Evolutionary conservation across 129 eudicot species (phyloP), one percentile per base, ranked within the genome.

Genomic region (Tagetes erecta): DNA sequence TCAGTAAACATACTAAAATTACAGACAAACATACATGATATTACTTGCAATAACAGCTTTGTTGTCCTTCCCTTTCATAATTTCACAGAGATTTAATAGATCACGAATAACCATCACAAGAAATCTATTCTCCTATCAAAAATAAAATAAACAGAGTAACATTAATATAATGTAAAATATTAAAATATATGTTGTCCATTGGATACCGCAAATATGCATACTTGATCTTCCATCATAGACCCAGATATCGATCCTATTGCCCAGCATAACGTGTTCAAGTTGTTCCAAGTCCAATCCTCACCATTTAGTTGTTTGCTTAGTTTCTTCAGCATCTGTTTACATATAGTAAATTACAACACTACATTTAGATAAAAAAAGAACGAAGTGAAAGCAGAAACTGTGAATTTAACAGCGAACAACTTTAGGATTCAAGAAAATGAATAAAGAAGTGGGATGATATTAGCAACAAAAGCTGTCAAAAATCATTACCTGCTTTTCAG

Each of bases 241-340:
- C 99, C 99, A 44, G 99, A 95, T 84, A 95, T 91, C 20, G 99
- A 95, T 64, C 99, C 99, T 36, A 95, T 95, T 31, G 99, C 99
- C 99, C 99, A 95, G 75, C 99, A 95, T 73, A 95, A 76, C 2
- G 99, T 95, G 76, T 95, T 95, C 70, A 95, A 86, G 80, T 95
- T 95, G 83, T 95, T 95, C 99, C 99, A 95, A 33, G 96, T 78
- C 99, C 99, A 95, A 80, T 95, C 99, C 78, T 91, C 97, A 38
- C 99, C 99, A 64, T 84, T 85, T 37, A 95, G 74, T 75, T 91
- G 99, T 76, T 87, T 95, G 65, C 83, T 86, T 69, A 95, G 64
- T 80, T 91, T 95, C 71, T 63, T 87, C 75, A 95, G 84, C 99
- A 95, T 95, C 96, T 95, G 77, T 57, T 69, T 46, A 30, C 51